A percentile compares a stretch with the other conserved stretches of the same genome.
Conservation (phyloP, 129 eudicot species). For the Lactuca saligna region DNA sequence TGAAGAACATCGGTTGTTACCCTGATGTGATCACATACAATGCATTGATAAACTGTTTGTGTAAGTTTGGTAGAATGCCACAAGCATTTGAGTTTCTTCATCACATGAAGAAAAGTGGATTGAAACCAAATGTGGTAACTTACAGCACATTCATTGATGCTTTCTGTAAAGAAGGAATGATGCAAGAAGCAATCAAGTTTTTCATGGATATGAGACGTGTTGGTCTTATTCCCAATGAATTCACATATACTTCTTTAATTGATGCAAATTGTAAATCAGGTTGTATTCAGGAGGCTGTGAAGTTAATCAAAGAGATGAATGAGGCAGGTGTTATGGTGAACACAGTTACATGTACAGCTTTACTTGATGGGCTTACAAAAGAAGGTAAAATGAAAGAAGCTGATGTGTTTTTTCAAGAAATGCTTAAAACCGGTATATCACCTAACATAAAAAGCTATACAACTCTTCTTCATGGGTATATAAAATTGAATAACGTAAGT, state of each 20-base stretch:
- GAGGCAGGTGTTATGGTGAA: constrained; percentile 62
- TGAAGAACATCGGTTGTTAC: constrained; percentile 49
- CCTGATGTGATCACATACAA: constrained; percentile 87
- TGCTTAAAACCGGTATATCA: constrained; percentile 50
- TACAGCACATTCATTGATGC: constrained; percentile 90
- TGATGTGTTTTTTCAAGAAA: constrained; percentile 50
- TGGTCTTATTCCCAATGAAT: constrained; percentile 80
- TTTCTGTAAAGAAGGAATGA: constrained; percentile 88
- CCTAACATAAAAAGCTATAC: constrained; percentile 67
- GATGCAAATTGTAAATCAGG: constrained; percentile 81
- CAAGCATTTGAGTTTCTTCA: constrained; percentile 62
- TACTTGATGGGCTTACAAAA: constrained; percentile 72
- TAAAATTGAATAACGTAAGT: constrained; percentile 48
- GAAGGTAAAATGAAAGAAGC: constrained; percentile 79
- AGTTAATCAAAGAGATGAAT: constrained; percentile 74
- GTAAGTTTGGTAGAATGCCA: constrained; percentile 73
- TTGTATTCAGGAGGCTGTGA: constrained; percentile 50
- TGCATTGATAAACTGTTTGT: constrained; percentile 77
- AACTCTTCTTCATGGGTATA: constrained; percentile 70
- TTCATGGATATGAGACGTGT: constrained; percentile 86
- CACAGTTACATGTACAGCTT: constrained; percentile 65
- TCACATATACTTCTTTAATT: constrained; percentile 74
- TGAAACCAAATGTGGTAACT: constrained; percentile 82
- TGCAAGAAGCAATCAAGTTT: constrained; percentile 76
- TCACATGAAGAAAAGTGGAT: constrained; percentile 59